Evolutionary conservation across 306 rosid species (phyloP).

Genomic region (Prunus mongolica): DNA sequence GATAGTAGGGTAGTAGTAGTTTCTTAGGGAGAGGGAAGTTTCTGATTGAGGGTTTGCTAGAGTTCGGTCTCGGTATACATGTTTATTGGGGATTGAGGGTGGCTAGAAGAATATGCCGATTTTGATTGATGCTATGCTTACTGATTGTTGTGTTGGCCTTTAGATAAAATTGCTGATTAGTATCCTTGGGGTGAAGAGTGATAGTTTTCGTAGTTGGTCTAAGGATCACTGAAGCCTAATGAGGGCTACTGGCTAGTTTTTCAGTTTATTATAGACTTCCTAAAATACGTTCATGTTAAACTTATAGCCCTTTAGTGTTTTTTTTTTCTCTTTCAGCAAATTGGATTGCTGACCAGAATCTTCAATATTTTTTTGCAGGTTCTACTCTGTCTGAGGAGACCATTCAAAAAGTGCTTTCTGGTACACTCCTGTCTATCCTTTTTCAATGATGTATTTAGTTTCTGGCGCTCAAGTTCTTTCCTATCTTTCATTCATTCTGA

Average conservation of each 20-base stretch:
- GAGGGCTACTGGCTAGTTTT: neutral
- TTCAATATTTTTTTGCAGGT: slow-evolving; percentile 41
- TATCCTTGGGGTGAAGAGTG: neutral
- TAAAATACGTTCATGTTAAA: neutral
- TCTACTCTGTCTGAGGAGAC: slow-evolving; percentile 61
- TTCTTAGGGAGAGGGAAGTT: neutral
- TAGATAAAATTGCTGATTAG: neutral
- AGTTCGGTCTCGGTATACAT: neutral
- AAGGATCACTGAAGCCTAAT: neutral
- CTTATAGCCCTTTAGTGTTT: neutral
- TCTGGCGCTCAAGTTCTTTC: slow-evolving; percentile 4
- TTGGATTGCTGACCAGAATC: neutral
- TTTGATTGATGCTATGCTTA: neutral
- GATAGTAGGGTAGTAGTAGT: neutral
- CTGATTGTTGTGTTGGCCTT: neutral
- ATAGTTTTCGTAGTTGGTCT: neutral
- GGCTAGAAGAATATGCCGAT: neutral
- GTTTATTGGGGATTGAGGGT: neutral
- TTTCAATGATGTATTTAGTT: neutral
- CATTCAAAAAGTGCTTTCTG: slow-evolving; percentile 55
- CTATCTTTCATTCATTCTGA: neutral
- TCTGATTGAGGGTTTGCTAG: neutral
- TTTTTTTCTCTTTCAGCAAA: neutral
- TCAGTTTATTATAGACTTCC: neutral
- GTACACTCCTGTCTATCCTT: slow-evolving; percentile 31